These are phyloP conservation scores for Cetraspora pellucida DNA, from an alignment of 192 early-diverging fungal genomes.

Conservation along the genomic window DNA sequence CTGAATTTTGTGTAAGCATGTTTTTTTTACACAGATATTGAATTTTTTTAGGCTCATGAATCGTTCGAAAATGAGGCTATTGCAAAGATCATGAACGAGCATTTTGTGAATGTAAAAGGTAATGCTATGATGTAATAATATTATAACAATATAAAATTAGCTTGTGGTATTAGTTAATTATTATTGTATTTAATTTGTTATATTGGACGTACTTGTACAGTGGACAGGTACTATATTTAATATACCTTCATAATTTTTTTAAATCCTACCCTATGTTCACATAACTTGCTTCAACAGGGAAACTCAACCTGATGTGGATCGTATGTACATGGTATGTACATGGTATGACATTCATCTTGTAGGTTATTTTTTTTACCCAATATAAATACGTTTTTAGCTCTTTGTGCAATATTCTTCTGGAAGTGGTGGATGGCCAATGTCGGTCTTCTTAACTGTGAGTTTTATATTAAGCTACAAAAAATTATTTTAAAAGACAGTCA, in stretches of 20 bases:
- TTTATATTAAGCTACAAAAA: constrained; percentile 32
- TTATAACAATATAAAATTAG: neutral
- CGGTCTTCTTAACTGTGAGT: constrained; percentile 60
- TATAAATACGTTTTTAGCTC: constrained; percentile 33
- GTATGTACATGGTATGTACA: constrained; percentile 58
- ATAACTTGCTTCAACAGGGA: constrained; percentile 42
- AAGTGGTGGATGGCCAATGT: constrained; percentile 74
- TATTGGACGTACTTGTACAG: constrained; percentile 10
- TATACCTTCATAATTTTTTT: neutral
- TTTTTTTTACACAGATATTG: neutral
- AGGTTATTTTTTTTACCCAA: neutral
- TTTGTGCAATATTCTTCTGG: constrained; percentile 62
- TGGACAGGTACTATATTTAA: constrained; percentile 31
- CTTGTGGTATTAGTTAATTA: neutral
- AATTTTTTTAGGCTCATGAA: constrained; percentile 51
- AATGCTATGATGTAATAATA: neutral
- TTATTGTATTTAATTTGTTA: neutral
- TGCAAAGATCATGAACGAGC: constrained; percentile 60
- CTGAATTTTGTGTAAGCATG: neutral
- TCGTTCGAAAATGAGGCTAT: constrained; percentile 61
- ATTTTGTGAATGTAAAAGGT: constrained; percentile 66
- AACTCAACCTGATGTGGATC: constrained; percentile 65
- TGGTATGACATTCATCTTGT: neutral
- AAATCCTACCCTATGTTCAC: neutral
- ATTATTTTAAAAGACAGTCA: neutral